Conservation (phyloP, 352 stramenopile genomes). For the Globisporangium takayamanum region DNA sequence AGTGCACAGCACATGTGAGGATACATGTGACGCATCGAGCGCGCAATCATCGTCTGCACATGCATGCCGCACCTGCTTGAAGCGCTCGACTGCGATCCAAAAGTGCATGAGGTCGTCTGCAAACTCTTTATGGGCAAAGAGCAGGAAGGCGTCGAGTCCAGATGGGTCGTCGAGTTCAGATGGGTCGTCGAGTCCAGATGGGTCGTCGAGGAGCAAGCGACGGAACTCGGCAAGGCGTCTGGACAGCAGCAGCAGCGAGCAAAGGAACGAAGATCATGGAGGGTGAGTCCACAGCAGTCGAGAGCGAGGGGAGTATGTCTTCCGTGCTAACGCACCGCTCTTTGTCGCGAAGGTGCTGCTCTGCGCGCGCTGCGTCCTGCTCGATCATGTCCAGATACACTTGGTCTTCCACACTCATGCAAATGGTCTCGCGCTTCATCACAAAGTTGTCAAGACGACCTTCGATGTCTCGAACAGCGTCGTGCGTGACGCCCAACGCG, state of each 20-base stretch:
- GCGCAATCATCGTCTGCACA: not conserved
- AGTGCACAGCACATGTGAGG: not conserved
- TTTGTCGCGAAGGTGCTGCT: conserved; percentile 19
- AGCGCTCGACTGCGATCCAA: conserved; percentile 56
- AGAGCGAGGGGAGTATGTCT: not conserved
- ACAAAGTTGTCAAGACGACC: conserved; percentile 30
- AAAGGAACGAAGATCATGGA: not conserved
- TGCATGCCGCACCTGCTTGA: conserved; percentile 27
- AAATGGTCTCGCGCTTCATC: conserved; percentile 26
- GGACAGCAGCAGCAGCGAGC: not conserved
- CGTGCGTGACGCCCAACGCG: conserved; percentile 9
- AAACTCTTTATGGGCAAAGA: conserved; percentile 45
- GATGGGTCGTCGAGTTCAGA: no score
- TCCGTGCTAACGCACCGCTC: conserved; percentile 17
- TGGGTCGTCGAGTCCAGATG: conserved; percentile 15
- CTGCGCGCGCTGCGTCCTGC: conserved; percentile 15
- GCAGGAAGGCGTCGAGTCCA: no score
- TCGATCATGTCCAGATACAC: conserved; percentile 19
- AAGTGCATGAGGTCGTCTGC: conserved; percentile 47
- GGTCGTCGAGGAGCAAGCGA: conserved; percentile 29
- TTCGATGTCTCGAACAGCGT: conserved; percentile 15
- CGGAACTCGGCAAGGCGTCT: conserved; percentile 34
- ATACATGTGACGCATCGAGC: not conserved
- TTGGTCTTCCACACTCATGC: conserved; percentile 28
- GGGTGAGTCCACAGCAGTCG: not conserved